Conservation (phyloP, 768 basidiomycete genomes). For the Russula vinacea region DNA sequence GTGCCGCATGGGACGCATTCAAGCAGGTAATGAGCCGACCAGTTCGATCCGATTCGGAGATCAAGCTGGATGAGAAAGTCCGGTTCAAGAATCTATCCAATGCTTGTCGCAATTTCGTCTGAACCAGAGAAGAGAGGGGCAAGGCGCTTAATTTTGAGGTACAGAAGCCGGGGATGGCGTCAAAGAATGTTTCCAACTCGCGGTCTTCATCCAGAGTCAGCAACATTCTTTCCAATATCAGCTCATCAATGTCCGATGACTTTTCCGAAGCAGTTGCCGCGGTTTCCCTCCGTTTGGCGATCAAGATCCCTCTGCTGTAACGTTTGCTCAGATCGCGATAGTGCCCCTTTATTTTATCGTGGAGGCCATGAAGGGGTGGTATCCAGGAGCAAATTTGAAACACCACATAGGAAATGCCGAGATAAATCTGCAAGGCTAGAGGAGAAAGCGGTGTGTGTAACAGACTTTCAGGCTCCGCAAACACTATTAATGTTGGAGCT, state of each 20-base stretch:
- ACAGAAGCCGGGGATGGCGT: slow-evolving; percentile 5
- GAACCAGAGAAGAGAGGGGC: background rate
- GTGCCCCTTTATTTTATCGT: no score
- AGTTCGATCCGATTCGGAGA: background rate
- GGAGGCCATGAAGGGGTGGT: background rate
- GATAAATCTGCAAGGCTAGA: background rate
- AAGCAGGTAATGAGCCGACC: background rate
- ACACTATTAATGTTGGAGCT: background rate
- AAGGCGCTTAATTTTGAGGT: background rate
- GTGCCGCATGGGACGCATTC: background rate
- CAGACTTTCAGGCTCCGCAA: no score
- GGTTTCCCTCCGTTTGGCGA: background rate
- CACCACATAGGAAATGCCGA: background rate
- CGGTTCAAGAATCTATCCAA: slow-evolving; percentile 3
- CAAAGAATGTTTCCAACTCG: slow-evolving; percentile 7
- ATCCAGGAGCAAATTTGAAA: background rate
- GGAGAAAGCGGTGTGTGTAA: background rate
- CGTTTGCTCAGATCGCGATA: background rate
- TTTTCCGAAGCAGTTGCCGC: background rate
- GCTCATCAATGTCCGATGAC: background rate
- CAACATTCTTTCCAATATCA: background rate
- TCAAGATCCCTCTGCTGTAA: background rate
- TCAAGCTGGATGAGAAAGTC: background rate
- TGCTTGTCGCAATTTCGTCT: background rate
- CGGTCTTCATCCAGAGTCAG: background rate